phyloP scores from a whole-genome alignment of 352 stramenopile genomes.

The Globisporangium uncinulatum region DNA sequence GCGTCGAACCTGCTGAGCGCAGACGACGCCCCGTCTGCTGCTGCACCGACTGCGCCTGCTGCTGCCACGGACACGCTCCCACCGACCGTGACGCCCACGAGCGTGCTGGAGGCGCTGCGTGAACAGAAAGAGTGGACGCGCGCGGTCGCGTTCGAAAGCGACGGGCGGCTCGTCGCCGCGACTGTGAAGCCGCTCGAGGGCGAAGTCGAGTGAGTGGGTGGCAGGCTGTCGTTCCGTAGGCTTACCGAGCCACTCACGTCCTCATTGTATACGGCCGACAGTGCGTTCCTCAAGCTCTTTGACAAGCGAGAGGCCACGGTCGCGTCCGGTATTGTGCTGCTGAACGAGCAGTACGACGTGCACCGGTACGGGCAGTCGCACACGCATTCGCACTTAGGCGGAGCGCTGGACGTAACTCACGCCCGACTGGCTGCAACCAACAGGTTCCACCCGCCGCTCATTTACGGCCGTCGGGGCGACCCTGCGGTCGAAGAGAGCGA shows the following conservation, averaged over 20 bases:
- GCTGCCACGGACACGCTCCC: not conserved
- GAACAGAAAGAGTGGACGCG: slow-evolving; percentile 66
- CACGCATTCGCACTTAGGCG: too few relatives aligned
- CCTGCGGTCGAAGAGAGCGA: slow-evolving; percentile 59
- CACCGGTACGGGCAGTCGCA: slow-evolving; percentile 66
- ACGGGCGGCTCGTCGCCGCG: slow-evolving; percentile 39
- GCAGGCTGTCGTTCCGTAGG: too few relatives aligned
- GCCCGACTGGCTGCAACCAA: not conserved
- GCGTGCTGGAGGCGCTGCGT: slow-evolving; percentile 47
- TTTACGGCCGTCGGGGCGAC: slow-evolving; percentile 70
- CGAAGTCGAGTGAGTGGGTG: slow-evolving; percentile 52
- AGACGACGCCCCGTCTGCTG: slow-evolving; percentile 8
- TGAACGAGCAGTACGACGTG: slow-evolving; percentile 80
- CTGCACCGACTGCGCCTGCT: not conserved
- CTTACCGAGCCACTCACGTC: too few relatives aligned
- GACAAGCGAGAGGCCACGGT: slow-evolving; percentile 78
- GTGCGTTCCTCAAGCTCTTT: slow-evolving; percentile 54
- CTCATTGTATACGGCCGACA: too few relatives aligned
- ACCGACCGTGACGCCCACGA: slow-evolving; percentile 29
- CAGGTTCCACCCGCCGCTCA: slow-evolving; percentile 71
- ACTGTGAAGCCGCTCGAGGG: slow-evolving; percentile 61
- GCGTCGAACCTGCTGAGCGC: slow-evolving; percentile 13
- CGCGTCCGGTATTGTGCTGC: slow-evolving; percentile 55
- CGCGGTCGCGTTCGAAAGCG: slow-evolving; percentile 50
- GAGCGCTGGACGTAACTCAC: too few relatives aligned